Conservation (phyloP, 495 filamentous ascomycete species). For the Emericellopsis terricola region DNA sequence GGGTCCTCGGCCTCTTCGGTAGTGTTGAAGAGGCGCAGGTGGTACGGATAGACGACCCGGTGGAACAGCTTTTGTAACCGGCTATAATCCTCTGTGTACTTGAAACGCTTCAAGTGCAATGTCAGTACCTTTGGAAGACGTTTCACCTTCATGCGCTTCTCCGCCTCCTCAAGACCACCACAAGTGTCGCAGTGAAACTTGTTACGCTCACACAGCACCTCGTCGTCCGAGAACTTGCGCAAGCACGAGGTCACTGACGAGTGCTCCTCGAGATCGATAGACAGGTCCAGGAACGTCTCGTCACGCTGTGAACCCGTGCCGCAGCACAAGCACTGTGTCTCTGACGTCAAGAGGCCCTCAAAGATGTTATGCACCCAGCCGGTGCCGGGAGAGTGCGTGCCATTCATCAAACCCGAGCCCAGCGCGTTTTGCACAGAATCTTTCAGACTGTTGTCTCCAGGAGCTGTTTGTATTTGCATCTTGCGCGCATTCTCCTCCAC, state of each 20-base stretch:
- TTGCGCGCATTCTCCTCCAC: constrained; percentile 67
- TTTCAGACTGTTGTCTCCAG: constrained; percentile 9
- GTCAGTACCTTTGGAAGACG: constrained; percentile 79
- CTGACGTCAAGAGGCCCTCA: constrained; percentile 83
- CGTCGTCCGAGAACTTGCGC: constrained; percentile 88
- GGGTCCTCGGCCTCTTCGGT: constrained; percentile 94
- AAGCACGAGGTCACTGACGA: constrained; percentile 92
- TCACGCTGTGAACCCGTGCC: constrained; percentile 91
- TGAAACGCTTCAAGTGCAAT: constrained; percentile 89
- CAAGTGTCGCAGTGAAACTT: constrained; percentile 98
- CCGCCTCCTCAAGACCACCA: constrained; percentile 89
- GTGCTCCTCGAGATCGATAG: constrained; percentile 89
- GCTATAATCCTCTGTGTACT: constrained; percentile 89
- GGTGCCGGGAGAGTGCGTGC: constrained; percentile 29
- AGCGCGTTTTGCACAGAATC: constrained; percentile 25
- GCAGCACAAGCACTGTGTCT: constrained; percentile 91
- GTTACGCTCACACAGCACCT: constrained; percentile 97
- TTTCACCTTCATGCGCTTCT: constrained; percentile 99
- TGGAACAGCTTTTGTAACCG: constrained; percentile 93
- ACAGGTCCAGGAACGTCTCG: constrained; percentile 87
- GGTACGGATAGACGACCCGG: constrained; percentile 90
- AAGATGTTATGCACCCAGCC: constrained; percentile 97
- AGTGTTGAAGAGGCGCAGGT: constrained; percentile 92
- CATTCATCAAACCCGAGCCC: constrained; percentile 20
- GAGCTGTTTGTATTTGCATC: constrained; percentile 26